A percentile compares a stretch with the other conserved stretches of the same genome.
These are phyloP conservation scores for Limonium bicolor DNA, from an alignment of 148 eudicot genomes.

Conservation along the genomic window DNA sequence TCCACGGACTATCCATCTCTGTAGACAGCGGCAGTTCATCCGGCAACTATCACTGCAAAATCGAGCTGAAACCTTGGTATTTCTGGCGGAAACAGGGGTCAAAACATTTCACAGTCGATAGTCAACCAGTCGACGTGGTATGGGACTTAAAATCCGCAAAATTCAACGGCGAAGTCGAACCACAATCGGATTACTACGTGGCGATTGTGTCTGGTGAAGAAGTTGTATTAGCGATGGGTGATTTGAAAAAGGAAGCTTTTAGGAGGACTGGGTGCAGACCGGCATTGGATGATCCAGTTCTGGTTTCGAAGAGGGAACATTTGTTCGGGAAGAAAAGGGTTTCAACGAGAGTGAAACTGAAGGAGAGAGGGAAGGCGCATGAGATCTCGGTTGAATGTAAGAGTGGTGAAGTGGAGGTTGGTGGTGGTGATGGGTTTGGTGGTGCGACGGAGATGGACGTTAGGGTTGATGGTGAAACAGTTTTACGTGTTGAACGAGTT, in stretches of 20 bases:
- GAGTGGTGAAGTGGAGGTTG: slow-evolving; percentile 7
- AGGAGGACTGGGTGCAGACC: slow-evolving; percentile 73
- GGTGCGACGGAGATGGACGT: slow-evolving; percentile 72
- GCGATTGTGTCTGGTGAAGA: slow-evolving; percentile 67
- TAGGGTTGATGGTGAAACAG: slow-evolving; percentile 50
- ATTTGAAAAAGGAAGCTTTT: slow-evolving; percentile 71
- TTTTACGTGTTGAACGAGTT: slow-evolving; percentile 57
- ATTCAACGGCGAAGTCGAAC: slow-evolving; percentile 81
- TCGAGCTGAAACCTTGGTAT: slow-evolving; percentile 90
- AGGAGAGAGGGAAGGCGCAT: slow-evolving; percentile 61
- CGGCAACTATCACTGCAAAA: slow-evolving; percentile 46
- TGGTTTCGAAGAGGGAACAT: slow-evolving; percentile 69
- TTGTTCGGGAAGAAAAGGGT: slow-evolving; percentile 73
- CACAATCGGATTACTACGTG: slow-evolving; percentile 63
- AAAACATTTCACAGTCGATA: slow-evolving; percentile 43
- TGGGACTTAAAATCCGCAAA: slow-evolving; percentile 76
- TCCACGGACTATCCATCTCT: slow-evolving; percentile 65
- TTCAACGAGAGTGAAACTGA: slow-evolving; percentile 47
- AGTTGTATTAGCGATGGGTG: slow-evolving; percentile 62
- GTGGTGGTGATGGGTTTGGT: slow-evolving; percentile 6
- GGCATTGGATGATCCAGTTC: slow-evolving; percentile 48
- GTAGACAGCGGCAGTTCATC: slow-evolving; percentile 40
- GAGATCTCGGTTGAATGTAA: slow-evolving; percentile 71
- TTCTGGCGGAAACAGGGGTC: slow-evolving; percentile 84
- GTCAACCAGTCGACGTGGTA: slow-evolving; percentile 35